phyloP scores from a whole-genome alignment of 495 filamentous ascomycete species.

The Annulohypoxylon nitens region DNA sequence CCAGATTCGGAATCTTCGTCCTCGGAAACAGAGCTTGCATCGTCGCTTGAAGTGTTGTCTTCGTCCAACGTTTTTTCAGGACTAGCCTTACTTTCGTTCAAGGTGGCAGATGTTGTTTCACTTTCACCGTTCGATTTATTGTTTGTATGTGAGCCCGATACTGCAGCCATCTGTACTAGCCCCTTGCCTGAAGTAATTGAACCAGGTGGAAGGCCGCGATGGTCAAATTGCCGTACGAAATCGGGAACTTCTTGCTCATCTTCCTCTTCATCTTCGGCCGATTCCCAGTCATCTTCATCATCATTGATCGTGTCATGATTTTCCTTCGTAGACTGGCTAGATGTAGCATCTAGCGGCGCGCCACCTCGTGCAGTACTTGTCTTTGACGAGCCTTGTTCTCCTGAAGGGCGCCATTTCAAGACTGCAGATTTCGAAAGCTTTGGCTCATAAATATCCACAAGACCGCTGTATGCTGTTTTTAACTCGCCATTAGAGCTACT shows the following conservation, averaged over 20 bases:
- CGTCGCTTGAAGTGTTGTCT: constrained; percentile 46
- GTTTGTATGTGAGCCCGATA: constrained; percentile 43
- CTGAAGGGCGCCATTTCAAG: neutral
- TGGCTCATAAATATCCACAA: constrained; percentile 32
- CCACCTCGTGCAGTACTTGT: neutral
- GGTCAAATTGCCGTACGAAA: constrained; percentile 59
- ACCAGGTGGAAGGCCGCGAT: constrained; percentile 64
- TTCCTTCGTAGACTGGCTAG: constrained; percentile 8
- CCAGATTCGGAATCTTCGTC: constrained; percentile 35
- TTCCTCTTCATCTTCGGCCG: constrained; percentile 15
- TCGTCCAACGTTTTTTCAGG: constrained; percentile 55
- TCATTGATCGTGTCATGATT: constrained; percentile 6
- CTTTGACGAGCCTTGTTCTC: neutral
- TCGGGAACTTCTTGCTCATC: constrained; percentile 51
- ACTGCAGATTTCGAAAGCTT: constrained; percentile 28
- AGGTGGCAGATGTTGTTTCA: constrained; percentile 45
- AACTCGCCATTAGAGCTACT: constrained; percentile 34
- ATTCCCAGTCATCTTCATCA: constrained; percentile 18
- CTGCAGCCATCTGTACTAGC: constrained; percentile 54
- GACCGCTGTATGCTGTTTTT: constrained; percentile 27
- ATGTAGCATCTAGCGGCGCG: neutral
- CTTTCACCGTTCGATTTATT: constrained; percentile 47
- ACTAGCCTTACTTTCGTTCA: constrained; percentile 47
- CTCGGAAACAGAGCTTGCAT: constrained; percentile 36
- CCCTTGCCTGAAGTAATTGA: constrained; percentile 62